Evolutionary conservation across 257 asterid genomes (phyloP).

Genomic region (Nicotiana sylvestris): DNA sequence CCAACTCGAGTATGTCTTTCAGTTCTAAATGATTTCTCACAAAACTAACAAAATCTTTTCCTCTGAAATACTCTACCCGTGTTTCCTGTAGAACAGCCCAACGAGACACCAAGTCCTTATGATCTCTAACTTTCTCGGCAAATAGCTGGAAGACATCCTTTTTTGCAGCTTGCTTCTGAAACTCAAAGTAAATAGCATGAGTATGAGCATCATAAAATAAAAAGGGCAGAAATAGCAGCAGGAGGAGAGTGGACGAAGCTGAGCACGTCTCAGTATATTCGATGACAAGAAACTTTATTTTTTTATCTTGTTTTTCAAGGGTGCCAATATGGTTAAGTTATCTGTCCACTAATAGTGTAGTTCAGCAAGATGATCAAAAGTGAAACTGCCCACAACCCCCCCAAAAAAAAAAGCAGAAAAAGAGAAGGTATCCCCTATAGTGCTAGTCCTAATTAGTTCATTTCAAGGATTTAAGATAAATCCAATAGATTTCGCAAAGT

Average conservation of each 20-base stretch:
- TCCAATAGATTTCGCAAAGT: background rate
- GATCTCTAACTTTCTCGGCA: slow-evolving; percentile 96
- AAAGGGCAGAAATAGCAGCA: background rate
- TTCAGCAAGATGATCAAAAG: slow-evolving; percentile 2
- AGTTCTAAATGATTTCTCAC: slow-evolving; percentile 74
- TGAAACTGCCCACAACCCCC: background rate
- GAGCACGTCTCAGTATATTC: background rate
- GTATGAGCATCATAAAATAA: background rate
- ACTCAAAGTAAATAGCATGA: slow-evolving; percentile 23
- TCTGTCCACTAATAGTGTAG: background rate
- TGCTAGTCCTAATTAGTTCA: background rate
- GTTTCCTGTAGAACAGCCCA: slow-evolving; percentile 99
- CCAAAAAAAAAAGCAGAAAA: background rate
- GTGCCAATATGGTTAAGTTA: background rate
- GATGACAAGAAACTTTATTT: background rate
- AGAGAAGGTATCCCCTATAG: background rate
- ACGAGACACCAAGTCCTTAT: slow-evolving; percentile 89
- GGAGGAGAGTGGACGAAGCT: background rate
- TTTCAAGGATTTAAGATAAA: background rate
- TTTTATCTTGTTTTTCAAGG: background rate
- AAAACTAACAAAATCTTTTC: slow-evolving; percentile 83
- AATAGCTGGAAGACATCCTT: slow-evolving; percentile 82
- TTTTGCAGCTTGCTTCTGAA: slow-evolving; percentile 78
- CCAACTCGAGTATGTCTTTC: slow-evolving; percentile 73
- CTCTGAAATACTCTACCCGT: slow-evolving; percentile 92